Evolutionary conservation across 1,139 yeast genomes (phyloP).

Genomic region (Scheffersomyces parashehatae): DNA sequence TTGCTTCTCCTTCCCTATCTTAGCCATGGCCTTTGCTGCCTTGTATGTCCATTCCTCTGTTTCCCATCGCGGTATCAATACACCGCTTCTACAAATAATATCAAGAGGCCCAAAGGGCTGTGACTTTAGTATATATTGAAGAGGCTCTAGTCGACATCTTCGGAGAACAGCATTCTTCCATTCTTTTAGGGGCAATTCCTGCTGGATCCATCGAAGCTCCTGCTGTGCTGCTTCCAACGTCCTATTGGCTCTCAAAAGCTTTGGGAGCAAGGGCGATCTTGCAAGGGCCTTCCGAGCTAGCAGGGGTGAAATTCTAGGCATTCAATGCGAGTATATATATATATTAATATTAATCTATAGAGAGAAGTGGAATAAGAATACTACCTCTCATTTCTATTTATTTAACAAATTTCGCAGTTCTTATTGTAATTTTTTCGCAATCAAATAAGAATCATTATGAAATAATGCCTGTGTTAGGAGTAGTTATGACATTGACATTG

Average conservation of each 20-base stretch:
- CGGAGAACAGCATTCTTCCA: slow-evolving; percentile 38
- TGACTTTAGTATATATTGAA: slow-evolving; percentile 79
- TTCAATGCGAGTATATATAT: slow-evolving; percentile 6
- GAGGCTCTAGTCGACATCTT: slow-evolving; percentile 56
- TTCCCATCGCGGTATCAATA: slow-evolving; percentile 90
- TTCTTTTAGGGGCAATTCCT: slow-evolving; percentile 34
- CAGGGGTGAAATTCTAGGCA: slow-evolving; percentile 35
- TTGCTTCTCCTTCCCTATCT: background rate
- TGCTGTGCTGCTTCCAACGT: slow-evolving; percentile 30
- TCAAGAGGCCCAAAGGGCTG: slow-evolving; percentile 84
- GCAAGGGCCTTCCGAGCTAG: slow-evolving; percentile 28
- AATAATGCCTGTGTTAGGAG: too few species aligned
- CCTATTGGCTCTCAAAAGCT: slow-evolving; percentile 32
- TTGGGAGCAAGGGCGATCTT: slow-evolving; percentile 30
- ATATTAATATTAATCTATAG: background rate
- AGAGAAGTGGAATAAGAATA: background rate
- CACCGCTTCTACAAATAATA: slow-evolving; percentile 61
- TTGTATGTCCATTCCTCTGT: slow-evolving; percentile 85
- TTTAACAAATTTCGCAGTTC: background rate
- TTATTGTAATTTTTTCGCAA: background rate
- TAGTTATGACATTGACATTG: too few species aligned
- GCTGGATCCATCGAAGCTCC: slow-evolving; percentile 43
- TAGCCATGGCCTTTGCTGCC: slow-evolving; percentile 24
- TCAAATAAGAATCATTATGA: too few species aligned
- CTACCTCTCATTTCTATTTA: background rate